phyloP scores from a whole-genome alignment of 805 yeast genomes.

The Maudiozyma saulgeensis region DNA sequence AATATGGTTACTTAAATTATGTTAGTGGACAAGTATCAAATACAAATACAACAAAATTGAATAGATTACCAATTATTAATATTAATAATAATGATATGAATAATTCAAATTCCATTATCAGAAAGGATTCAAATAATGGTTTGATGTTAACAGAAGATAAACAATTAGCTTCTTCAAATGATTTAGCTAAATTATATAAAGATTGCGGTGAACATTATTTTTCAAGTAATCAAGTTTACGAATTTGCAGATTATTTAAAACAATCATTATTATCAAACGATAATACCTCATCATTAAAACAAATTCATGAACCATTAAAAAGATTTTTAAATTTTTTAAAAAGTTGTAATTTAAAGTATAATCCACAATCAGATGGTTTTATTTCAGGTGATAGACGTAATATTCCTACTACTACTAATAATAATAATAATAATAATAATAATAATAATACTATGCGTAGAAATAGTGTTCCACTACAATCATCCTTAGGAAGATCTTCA shows the following conservation, averaged over 20 bases:
- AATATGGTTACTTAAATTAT: slow-evolving; percentile 7
- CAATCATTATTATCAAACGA: slow-evolving; percentile 5
- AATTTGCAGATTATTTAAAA: slow-evolving; percentile 32
- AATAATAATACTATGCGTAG: background rate
- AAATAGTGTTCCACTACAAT: background rate
- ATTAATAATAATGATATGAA: background rate
- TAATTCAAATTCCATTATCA: background rate
- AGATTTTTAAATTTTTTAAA: slow-evolving; percentile 33
- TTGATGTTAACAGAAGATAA: slow-evolving; percentile 42
- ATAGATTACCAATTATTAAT: background rate
- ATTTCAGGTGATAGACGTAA: slow-evolving; percentile 16
- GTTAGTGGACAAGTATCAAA: slow-evolving; percentile 2
- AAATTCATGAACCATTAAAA: slow-evolving; percentile 7
- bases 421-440: background rate
- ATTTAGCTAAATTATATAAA: slow-evolving; percentile 40
- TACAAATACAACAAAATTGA: background rate
- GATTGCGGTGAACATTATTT: slow-evolving; percentile 46
- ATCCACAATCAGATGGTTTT: slow-evolving; percentile 29
- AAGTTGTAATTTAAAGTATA: slow-evolving; percentile 38
- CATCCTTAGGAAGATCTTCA: background rate
- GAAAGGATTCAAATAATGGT: slow-evolving; percentile 35
- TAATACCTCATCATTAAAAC: background rate
- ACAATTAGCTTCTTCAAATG: slow-evolving; percentile 50
- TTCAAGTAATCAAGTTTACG: slow-evolving; percentile 34
- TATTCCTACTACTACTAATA: background rate